Evolutionary conservation across 768 basidiomycete genomes (phyloP).

Genomic region (Tylopilus sp.): DNA sequence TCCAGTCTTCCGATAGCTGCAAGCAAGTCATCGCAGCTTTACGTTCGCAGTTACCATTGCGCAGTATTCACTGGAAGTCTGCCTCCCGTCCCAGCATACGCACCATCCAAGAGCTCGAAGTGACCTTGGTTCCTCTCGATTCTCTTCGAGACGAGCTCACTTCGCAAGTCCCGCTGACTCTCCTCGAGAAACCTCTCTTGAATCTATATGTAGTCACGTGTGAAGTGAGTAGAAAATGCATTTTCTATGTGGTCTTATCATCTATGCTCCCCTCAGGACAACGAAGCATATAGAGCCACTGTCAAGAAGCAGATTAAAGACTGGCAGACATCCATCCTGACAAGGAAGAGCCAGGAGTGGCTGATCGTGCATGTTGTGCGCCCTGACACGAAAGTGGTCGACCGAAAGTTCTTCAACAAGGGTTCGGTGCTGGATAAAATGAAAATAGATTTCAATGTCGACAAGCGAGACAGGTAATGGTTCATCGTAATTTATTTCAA

Average conservation of each 20-base stretch:
- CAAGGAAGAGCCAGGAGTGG: conserved; percentile 89
- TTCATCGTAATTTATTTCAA: conserved; percentile 1
- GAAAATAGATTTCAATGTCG: conserved; percentile 85
- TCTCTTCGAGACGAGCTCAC: conserved; percentile 67
- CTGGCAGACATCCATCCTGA: conserved; percentile 69
- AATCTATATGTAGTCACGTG: conserved; percentile 85
- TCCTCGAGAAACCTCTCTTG: conserved; percentile 84
- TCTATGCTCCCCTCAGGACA: conserved; percentile 40
- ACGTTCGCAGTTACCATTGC: conserved; percentile 73
- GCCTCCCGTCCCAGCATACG: conserved; percentile 64
- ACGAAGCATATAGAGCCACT: conserved; percentile 70
- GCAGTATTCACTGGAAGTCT: conserved; percentile 92
- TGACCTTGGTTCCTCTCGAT: conserved; percentile 68
- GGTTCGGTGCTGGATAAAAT: conserved; percentile 86
- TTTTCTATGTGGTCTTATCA: conserved; percentile 5
- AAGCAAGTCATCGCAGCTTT: conserved; percentile 63
- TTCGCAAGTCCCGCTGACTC: conserved; percentile 69
- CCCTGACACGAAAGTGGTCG: conserved; percentile 57
- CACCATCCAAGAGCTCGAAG: conserved; percentile 87
- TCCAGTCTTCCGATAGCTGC: conserved; percentile 72
- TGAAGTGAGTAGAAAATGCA: conserved; percentile 56
- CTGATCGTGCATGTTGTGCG: conserved; percentile 83
- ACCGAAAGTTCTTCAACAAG: conserved; percentile 78
- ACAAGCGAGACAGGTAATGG: conserved; percentile 73
- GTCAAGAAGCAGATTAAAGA: conserved; percentile 88